Percentiles rank a stretch among this genome's conserved stretches.
Conservation (phyloP, 202 grass and related monocot genomes). For the Zoysia matrella region DNA sequence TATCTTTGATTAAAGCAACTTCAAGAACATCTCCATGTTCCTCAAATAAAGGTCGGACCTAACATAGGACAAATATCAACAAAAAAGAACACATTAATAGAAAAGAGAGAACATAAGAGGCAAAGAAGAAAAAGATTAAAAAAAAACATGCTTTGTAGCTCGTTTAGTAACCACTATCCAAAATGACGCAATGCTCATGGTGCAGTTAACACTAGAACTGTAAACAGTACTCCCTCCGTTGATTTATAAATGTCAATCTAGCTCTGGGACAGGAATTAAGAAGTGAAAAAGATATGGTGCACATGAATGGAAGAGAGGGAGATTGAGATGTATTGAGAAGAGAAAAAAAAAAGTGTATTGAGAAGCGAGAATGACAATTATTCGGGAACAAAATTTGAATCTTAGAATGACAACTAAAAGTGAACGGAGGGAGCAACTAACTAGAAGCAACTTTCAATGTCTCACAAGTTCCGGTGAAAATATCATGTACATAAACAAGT, state of each 20-base stretch:
- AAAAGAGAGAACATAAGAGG: conserved; percentile 7
- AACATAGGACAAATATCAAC: conserved; percentile 23
- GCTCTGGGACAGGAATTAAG: too few relatives aligned
- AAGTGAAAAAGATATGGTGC: too few relatives aligned
- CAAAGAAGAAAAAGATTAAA: not conserved
- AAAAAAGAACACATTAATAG: too few relatives aligned
- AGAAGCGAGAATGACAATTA: too few relatives aligned
- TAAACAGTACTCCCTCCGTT: not conserved
- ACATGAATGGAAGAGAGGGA: too few relatives aligned
- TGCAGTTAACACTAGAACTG: not conserved
- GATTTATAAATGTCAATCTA: too few relatives aligned
- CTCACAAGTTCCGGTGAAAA: not conserved
- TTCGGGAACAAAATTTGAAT: too few relatives aligned
- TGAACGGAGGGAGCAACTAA: not conserved
- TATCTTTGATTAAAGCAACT: conserved; percentile 98
- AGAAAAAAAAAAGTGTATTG: too few relatives aligned
- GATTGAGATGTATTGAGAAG: too few relatives aligned
- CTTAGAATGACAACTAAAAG: too few relatives aligned
- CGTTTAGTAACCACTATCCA: too few relatives aligned
- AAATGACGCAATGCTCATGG: not conserved
- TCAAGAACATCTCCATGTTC: conserved; percentile 96
- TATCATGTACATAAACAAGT: conserved; percentile 1
- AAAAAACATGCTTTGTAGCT: too few relatives aligned
- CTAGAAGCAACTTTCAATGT: conserved; percentile 30
- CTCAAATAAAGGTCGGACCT: conserved; percentile 96